Evolutionary conservation across 2,329 filamentous ascomycete genomes (phyloP).

Genomic region (Penicillium sp.): DNA sequence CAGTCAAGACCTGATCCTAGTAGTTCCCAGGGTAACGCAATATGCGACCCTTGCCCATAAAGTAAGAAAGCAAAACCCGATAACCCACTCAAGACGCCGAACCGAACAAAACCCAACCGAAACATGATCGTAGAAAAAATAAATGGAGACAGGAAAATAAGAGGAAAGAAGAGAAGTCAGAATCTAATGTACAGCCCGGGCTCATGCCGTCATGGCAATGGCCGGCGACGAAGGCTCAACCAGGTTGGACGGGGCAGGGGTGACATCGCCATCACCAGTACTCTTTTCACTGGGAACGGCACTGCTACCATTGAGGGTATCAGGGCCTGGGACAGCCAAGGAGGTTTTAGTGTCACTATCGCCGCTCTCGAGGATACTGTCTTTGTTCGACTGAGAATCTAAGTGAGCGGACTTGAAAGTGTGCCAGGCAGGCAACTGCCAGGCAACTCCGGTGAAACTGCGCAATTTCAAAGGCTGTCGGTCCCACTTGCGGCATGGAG

Average conservation of each 20-base stretch:
- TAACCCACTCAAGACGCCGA: slow-evolving; percentile 4
- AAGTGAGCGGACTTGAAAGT: slow-evolving; percentile 47
- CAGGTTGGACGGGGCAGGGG: slow-evolving; percentile 46
- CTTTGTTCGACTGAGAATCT: slow-evolving; percentile 52
- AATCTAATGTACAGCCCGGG: slow-evolving; percentile 29
- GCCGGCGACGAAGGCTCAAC: slow-evolving; percentile 56
- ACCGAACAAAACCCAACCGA: neutral
- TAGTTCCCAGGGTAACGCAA: neutral
- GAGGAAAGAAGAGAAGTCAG: slow-evolving; percentile 6
- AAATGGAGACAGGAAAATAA: slow-evolving; percentile 3
- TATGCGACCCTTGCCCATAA: neutral
- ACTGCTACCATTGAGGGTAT: slow-evolving; percentile 39
- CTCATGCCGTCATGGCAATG: slow-evolving; percentile 41
- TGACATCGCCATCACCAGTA: slow-evolving; percentile 51
- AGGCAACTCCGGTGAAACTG: slow-evolving; percentile 85
- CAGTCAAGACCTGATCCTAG: neutral
- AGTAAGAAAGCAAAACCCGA: neutral
- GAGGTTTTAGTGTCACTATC: slow-evolving; percentile 60
- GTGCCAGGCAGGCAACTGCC: slow-evolving; percentile 81
- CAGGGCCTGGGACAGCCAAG: slow-evolving; percentile 41
- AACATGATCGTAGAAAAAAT: neutral
- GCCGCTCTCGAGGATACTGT: slow-evolving; percentile 56
- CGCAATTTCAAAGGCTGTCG: slow-evolving; percentile 81
- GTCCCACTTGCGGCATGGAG: slow-evolving; percentile 89
- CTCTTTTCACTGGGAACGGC: slow-evolving; percentile 63